A percentile compares a stretch with the other conserved stretches of the same genome.
Conservation (phyloP, 371 early-diverging fungal genomes). For the Mortierella sp. region DNA sequence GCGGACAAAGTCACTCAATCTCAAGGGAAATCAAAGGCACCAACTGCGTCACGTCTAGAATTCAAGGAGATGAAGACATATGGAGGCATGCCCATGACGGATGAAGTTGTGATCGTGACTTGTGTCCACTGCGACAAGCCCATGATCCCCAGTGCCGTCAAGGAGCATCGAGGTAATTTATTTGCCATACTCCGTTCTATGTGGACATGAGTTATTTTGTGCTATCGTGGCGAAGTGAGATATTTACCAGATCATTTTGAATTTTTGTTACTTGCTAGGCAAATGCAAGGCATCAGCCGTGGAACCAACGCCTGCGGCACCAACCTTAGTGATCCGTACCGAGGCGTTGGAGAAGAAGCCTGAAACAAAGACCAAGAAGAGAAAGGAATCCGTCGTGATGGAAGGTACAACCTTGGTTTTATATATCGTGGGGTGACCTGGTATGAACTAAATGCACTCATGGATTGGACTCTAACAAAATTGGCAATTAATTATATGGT, state of each 20-base stretch:
- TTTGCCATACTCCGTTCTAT: neutral
- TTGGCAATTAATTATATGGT: neutral
- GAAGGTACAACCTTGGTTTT: slow-evolving; percentile 27
- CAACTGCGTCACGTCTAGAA: slow-evolving; percentile 52
- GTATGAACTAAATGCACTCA: neutral
- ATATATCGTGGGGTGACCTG: neutral
- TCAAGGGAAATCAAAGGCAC: slow-evolving; percentile 23
- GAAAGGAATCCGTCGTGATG: slow-evolving; percentile 40
- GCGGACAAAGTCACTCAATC: slow-evolving; percentile 24
- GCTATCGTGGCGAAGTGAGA: neutral
- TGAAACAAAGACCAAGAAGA: slow-evolving; percentile 43
- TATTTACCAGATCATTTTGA: neutral
- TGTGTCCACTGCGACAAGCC: slow-evolving; percentile 48
- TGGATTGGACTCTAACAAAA: neutral
- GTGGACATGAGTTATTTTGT: neutral
- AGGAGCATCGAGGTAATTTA: slow-evolving; percentile 46
- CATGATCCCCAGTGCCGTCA: slow-evolving; percentile 51
- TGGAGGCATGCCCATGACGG: slow-evolving; percentile 54
- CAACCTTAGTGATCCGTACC: slow-evolving; percentile 33
- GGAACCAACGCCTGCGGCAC: slow-evolving; percentile 17
- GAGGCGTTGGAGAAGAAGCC: slow-evolving; percentile 43
- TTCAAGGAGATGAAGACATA: slow-evolving; percentile 57
- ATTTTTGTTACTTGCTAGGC: slow-evolving; percentile 10
- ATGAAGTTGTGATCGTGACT: slow-evolving; percentile 47
- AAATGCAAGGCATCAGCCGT: slow-evolving; percentile 37